These are phyloP conservation scores for Suillus clintonianus DNA, from an alignment of 768 basidiomycete genomes.

Conservation along the genomic window DNA sequence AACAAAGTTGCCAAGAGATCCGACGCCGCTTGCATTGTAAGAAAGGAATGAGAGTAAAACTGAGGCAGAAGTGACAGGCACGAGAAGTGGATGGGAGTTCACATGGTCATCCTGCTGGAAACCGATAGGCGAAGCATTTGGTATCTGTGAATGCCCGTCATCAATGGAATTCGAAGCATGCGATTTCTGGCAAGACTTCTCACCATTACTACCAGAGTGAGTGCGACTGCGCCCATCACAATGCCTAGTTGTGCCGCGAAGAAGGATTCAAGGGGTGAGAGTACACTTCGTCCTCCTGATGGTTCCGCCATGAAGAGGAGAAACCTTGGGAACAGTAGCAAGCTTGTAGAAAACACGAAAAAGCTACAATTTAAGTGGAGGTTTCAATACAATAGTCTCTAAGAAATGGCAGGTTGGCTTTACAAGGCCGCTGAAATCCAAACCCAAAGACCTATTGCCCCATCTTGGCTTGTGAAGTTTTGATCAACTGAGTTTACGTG, in stretches of 20 bases:
- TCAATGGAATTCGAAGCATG: neutral
- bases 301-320: slow-evolving; percentile 67
- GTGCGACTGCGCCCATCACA: slow-evolving; percentile 53
- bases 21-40: slow-evolving; percentile 62
- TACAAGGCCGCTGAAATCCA: slow-evolving; percentile 33
- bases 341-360: slow-evolving; percentile 34
- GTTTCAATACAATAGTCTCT: slow-evolving; percentile 1
- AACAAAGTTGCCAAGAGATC: slow-evolving; percentile 54
- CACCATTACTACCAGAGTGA: slow-evolving; percentile 63
- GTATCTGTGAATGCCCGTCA: slow-evolving; percentile 36
- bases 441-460: slow-evolving; percentile 38
- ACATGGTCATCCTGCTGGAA: slow-evolving; percentile 27
- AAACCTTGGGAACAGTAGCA: slow-evolving; percentile 60
- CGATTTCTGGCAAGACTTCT: slow-evolving; percentile 16
- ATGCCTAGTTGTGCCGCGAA: slow-evolving; percentile 69
- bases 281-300: slow-evolving; percentile 38
- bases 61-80: slow-evolving; percentile 57
- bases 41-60: slow-evolving; percentile 60
- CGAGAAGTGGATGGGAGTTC: slow-evolving; percentile 61
- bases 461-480: slow-evolving; percentile 20
- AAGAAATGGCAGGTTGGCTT: neutral
- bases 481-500: slow-evolving; percentile 11
- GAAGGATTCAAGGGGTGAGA: slow-evolving; percentile 71
- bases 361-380: slow-evolving; percentile 27
- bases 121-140: slow-evolving; percentile 38